Percentiles rank a stretch among this genome's conserved stretches.
Evolutionary conservation across 2,329 filamentous ascomycete genomes (phyloP).

Genomic region (Teratosphaeriaceae sp.): DNA sequence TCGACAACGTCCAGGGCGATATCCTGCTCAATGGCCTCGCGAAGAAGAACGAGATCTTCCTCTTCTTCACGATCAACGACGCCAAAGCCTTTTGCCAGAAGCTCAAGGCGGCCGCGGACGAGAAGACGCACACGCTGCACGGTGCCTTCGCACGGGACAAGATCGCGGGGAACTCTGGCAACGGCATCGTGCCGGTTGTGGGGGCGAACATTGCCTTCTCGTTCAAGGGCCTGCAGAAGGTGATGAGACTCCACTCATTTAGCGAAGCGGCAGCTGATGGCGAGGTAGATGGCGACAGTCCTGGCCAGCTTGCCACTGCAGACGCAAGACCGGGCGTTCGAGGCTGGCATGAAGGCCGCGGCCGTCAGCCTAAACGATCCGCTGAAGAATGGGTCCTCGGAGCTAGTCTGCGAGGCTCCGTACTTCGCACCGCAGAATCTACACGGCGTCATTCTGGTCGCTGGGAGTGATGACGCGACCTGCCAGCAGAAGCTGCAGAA

Average conservation of each 20-base stretch:
- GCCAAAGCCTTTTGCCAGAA: conserved; percentile 16
- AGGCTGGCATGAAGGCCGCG: conserved; percentile 29
- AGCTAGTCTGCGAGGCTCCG: conserved; percentile 17
- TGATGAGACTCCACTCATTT: not conserved
- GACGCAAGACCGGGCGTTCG: conserved; percentile 29
- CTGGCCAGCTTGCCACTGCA: conserved; percentile 20
- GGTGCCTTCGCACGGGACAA: conserved; percentile 13
- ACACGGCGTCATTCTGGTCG: conserved; percentile 32
- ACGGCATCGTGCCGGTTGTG: conserved; percentile 12
- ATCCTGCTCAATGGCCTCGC: conserved; percentile 22
- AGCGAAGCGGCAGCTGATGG: not conserved
- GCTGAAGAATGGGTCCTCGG: conserved; percentile 19
- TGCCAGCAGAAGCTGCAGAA: conserved; percentile 24
- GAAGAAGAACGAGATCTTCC: conserved; percentile 22
- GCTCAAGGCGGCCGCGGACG: conserved; percentile 15
- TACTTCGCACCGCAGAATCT: conserved; percentile 30
- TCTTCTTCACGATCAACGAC: conserved; percentile 22
- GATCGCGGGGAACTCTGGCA: conserved; percentile 11
- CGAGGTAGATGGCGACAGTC: conserved; percentile 18
- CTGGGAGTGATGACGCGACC: conserved; percentile 25
- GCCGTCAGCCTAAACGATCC: conserved; percentile 22
- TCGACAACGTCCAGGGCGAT: conserved; percentile 23
- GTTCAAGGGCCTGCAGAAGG: conserved; percentile 21
- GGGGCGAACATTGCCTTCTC: conserved; percentile 25
- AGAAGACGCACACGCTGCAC: conserved; percentile 18